Percentiles rank a stretch among this genome's conserved stretches.
Conservation (phyloP, 2,329 filamentous ascomycete species). For the Trichoderma hamatum region DNA sequence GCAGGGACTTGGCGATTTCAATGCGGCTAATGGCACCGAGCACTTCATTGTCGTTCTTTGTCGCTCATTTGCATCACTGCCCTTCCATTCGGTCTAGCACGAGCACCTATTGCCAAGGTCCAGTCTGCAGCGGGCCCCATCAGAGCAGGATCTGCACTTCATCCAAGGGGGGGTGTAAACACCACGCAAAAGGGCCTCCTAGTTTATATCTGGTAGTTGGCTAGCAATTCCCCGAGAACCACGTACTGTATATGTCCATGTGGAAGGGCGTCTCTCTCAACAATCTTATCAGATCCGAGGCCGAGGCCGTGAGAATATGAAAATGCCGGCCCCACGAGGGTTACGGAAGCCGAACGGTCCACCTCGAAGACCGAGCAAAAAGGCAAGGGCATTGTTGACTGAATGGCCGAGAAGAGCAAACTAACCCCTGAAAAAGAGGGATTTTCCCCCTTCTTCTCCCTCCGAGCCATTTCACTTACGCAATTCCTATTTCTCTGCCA, state of each 20-base stretch:
- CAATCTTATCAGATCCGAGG: constrained; percentile 28
- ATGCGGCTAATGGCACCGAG: not conserved
- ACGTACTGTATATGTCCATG: no score
- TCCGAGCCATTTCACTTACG: constrained; percentile 6
- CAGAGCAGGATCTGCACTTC: constrained; percentile 7
- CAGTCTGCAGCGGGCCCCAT: constrained; percentile 8
- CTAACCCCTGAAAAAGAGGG: constrained; percentile 7
- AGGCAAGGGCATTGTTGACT: not conserved
- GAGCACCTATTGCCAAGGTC: not conserved
- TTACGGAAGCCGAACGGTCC: constrained; percentile 11
- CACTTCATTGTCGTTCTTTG: constrained; percentile 3
- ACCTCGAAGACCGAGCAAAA: constrained; percentile 30
- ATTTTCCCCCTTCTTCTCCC: not conserved
- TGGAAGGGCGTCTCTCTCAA: constrained; percentile 9
- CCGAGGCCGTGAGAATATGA: constrained; percentile 20
- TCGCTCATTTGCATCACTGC: not conserved
- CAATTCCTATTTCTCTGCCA: constrained; percentile 10
- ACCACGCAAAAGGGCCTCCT: not conserved
- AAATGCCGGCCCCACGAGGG: not conserved
- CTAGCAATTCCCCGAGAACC: constrained; percentile 1
- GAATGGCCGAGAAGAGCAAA: not conserved
- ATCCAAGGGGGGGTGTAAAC: not conserved
- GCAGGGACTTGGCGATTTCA: not conserved
- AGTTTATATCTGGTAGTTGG: constrained; percentile 13
- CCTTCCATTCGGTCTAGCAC: not conserved